Conservation (phyloP, 1,284 basidiomycete genomes). For the Fomitopsis schrenkii region DNA sequence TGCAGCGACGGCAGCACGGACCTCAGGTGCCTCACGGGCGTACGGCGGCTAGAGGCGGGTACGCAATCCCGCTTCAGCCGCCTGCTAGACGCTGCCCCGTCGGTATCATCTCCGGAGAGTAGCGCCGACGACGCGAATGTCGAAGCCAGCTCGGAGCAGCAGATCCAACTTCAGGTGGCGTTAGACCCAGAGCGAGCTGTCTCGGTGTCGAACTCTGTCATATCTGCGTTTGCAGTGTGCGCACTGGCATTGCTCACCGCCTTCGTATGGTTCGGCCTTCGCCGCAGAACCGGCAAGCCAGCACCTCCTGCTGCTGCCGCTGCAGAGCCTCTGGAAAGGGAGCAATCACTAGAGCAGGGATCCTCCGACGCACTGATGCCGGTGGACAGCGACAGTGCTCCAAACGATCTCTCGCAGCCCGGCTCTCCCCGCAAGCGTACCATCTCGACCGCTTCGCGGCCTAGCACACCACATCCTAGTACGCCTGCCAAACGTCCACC, state of each 20-base stretch:
- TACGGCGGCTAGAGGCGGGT: conserved; percentile 43
- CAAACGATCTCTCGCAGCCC: no score
- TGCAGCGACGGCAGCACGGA: conserved; percentile 39
- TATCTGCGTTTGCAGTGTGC: conserved; percentile 17
- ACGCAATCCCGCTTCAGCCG: conserved; percentile 28
- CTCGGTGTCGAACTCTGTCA: conserved; percentile 8
- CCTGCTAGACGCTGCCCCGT: conserved; percentile 32
- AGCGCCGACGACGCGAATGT: conserved; percentile 7
- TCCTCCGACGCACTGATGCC: not conserved
- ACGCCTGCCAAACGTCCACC: not conserved
- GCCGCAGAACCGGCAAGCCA: not conserved
- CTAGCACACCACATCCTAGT: not conserved
- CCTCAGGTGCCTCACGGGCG: conserved; percentile 57
- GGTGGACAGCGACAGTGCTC: not conserved
- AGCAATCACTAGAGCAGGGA: not conserved
- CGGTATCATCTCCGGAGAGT: conserved; percentile 15
- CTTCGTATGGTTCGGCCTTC: conserved; percentile 1
- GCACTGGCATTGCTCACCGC: conserved; percentile 11
- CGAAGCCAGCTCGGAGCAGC: not conserved
- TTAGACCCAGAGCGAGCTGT: not conserved
- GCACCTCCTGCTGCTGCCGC: not conserved
- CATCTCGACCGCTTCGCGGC: not conserved
- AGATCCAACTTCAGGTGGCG: not conserved
- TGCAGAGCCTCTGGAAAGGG: not conserved
- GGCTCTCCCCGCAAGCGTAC: not conserved